Evolutionary conservation across 1,139 yeast species (phyloP).

Genomic region (Arxiozyma slooffiae): DNA sequence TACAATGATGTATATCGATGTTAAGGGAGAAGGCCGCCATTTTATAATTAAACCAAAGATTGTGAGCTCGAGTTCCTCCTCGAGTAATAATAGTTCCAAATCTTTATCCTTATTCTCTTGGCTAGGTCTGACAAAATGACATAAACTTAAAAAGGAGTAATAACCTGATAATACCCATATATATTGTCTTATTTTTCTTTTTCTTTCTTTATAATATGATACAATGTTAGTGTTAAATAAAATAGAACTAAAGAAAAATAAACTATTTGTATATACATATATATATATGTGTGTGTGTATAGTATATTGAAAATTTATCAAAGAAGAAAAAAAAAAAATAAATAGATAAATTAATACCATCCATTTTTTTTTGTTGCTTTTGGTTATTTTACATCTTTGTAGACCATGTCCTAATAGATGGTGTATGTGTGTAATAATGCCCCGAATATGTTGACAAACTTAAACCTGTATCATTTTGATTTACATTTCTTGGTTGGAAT

Average conservation of each 20-base stretch:
- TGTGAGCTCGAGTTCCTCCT: constrained; percentile 20
- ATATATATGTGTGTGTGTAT: constrained; percentile 1
- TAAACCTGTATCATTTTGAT: constrained; percentile 74
- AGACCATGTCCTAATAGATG: constrained; percentile 48
- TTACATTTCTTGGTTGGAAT: constrained; percentile 77
- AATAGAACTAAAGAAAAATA: too few species aligned
- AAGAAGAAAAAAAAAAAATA: not conserved
- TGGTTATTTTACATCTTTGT: constrained; percentile 36
- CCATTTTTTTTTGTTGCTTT: not conserved
- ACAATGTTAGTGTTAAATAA: too few species aligned
- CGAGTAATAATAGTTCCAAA: constrained; percentile 52
- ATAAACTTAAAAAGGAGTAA: constrained; percentile 49
- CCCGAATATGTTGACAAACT: constrained; percentile 43
- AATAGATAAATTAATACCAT: not conserved
- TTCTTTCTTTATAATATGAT: not conserved
- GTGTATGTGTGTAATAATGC: constrained; percentile 45
- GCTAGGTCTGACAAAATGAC: constrained; percentile 52
- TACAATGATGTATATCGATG: constrained; percentile 65
- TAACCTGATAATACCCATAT: not conserved
- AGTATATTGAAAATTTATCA: constrained; percentile 1
- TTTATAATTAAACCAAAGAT: constrained; percentile 56
- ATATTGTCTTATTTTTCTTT: not conserved
- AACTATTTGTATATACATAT: not conserved
- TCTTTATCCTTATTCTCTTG: constrained; percentile 23
- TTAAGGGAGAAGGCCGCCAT: constrained; percentile 57